Evolutionary conservation across 2,329 filamentous ascomycete species (phyloP), one percentile per base, ranked within the genome.

Genomic region (Graphilbum ipis-grandicollis): DNA sequence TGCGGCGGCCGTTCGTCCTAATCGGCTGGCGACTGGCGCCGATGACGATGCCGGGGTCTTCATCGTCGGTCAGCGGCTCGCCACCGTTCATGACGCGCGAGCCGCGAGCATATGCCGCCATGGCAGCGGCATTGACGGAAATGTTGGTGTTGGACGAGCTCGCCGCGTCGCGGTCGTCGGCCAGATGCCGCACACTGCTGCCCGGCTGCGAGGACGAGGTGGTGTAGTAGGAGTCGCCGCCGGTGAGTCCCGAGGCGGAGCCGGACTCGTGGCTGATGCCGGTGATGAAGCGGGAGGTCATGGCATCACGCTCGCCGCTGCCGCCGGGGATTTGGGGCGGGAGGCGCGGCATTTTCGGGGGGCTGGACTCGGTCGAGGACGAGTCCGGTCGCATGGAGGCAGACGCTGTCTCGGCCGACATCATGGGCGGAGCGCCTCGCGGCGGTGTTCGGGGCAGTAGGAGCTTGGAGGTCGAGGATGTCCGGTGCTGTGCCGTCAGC

Each of bases 261-360:
- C 59, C 60, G 6, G 63, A 57, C 6, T 56, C 60, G 15, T 54
- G 48, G 35, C 49, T 50, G 25, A 46, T 45, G 2, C 44, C 39
- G 29, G 63, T 64, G 33, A 75, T 66, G 41, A 77, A 77, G 6
- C 71, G 64, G 4, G 72, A 77, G 10, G 68, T 71, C 17, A 77
- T 50, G 40, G 63, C 60, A 22, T 59, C 56, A 19, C 52, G 54
- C 46, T 53, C 65, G 51, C 45, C 64, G 57, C 51, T 63, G 43
- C 49, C 58, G 42, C 52, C 57, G 6, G 35, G 21, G 2, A 37
- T 54, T 58, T 26, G 57, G 51, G 14, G 54, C 55, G 14, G 40
- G 42, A 17, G 35, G 36, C 15, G 37, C 15, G 37, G 42, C 22
- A 41, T 39, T 19, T 44, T 46, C 33, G 40, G 42, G 12, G 41